Base-by-base conservation (phyloP, 192 early-diverging fungal species). In the Podila verticillata region DNA sequence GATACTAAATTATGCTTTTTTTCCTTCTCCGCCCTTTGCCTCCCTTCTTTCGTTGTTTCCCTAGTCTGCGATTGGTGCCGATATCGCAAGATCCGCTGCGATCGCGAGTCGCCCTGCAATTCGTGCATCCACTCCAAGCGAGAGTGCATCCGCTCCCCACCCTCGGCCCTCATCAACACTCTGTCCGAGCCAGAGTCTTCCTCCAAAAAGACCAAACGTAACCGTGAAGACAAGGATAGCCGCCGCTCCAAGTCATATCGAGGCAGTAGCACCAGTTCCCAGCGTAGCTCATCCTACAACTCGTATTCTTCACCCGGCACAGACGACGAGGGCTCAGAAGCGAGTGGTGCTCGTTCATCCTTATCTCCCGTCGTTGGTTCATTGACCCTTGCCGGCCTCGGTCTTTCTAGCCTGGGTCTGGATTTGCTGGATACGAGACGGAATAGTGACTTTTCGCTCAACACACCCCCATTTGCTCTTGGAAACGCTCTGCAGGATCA, bases 1-100 rank as follows among this genome's bases (percentile, higher is more conserved):
- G 32, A 34, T 6, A 34, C 20, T 36, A 35, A n/a, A 10, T 22
- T 62, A n/a, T 62, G 3, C 30, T 32, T 60, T 28, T 30, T 58
- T 60, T 60, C 31, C 29, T 28, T 62, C 32, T 62, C 61, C 30
- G 15, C 22, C 58, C 26, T 30, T 60, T 60, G 10, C 12, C 24
- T 62, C 24, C 34, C 61, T 29, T 7, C 20, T n/a, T 62, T 39
- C 12, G 19, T 22, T 36, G 19, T 22, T 36, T 15, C 35, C n/a
- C 31, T 63, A 80, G 77, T 80, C 28, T 80, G 77, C 62, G 77
- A 80, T 61, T 80, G 77, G 77, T 80, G 77, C 58, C 30, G 77
- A 22, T 80, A 80, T 54, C 70, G 77, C 35, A 80, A 72, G 56
- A 80, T 80, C 44, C 59, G 77, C 6, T 80, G 77, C 30, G 77